Conservation (phyloP, 768 basidiomycete species). For the Russula vinacea region DNA sequence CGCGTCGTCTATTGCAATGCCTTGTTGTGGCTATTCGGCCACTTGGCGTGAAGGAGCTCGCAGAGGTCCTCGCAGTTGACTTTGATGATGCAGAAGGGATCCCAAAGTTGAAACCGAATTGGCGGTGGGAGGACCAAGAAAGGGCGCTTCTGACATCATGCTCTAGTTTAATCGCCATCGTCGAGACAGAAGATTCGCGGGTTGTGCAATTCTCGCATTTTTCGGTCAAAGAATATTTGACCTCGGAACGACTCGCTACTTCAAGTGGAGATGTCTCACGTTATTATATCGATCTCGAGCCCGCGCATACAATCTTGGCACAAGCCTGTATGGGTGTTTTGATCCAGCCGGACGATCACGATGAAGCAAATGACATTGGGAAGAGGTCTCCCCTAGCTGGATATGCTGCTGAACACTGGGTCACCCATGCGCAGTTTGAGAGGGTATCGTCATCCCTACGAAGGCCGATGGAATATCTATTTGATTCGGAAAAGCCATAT, state of each 20-base stretch:
- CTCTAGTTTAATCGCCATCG: too few species aligned
- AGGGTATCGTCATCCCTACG: too few species aligned
- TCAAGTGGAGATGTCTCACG: not conserved
- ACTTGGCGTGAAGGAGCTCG: too few species aligned
- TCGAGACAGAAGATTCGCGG: too few species aligned
- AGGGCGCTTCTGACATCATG: too few species aligned
- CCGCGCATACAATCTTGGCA: not conserved
- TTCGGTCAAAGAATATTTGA: not conserved
- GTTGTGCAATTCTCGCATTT: not conserved
- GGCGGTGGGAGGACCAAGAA: too few species aligned
- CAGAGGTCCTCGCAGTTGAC: too few species aligned
- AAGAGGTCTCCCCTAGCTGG: not conserved
- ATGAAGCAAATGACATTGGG: not conserved
- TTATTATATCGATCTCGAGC: not conserved
- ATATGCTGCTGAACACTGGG: constrained; percentile 1
- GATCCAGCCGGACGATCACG: not conserved
- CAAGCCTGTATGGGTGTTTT: not conserved
- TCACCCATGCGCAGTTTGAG: not conserved
- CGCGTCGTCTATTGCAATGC: too few species aligned
- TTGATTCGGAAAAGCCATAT: not conserved
- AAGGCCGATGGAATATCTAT: not conserved
- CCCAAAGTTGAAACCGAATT: too few species aligned
- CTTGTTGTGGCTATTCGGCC: too few species aligned
- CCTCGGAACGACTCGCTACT: not conserved
- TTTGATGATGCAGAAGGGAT: too few species aligned